These are phyloP conservation scores for Alternaria angustiovoidea DNA, from an alignment of 2,329 filamentous ascomycete genomes.

Conservation along the genomic window DNA sequence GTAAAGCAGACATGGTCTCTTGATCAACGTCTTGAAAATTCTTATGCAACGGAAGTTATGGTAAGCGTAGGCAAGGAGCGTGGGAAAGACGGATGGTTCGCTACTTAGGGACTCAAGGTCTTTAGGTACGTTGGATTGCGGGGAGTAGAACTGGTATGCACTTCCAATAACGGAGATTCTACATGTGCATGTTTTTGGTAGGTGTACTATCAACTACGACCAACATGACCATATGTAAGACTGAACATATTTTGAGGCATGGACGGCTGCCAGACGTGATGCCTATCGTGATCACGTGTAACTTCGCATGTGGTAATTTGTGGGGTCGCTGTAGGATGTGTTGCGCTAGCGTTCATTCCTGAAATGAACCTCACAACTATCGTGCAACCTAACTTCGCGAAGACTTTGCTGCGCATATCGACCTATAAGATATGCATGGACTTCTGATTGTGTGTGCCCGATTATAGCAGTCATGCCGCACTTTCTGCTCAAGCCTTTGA, in stretches of 20 bases:
- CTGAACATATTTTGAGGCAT: not conserved
- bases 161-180: no score
- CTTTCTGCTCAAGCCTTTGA: constrained; percentile 1
- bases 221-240: no score
- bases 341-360: not conserved
- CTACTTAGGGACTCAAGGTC: no score
- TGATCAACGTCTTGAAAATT: no score
- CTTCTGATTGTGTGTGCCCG: not conserved
- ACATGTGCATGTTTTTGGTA: no score
- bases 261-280: not conserved
- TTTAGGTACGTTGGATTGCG: no score
- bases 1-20: no score
- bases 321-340: not conserved
- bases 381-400: not conserved
- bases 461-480: not conserved
- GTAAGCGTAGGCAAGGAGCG: no score
- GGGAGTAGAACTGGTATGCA: no score
- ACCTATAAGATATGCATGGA: accelerated
- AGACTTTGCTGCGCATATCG: not conserved
- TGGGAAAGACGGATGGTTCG: no score
- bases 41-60: no score
- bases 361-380: not conserved
- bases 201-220: accelerated
- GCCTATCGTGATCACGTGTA: not conserved
- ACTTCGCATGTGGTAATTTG: not conserved